Percentiles rank a stretch among this genome's conserved stretches.
These are phyloP conservation scores for Cutaneotrichosporon cutaneum DNA, from an alignment of 1,284 basidiomycete species.

Conservation along the genomic window DNA sequence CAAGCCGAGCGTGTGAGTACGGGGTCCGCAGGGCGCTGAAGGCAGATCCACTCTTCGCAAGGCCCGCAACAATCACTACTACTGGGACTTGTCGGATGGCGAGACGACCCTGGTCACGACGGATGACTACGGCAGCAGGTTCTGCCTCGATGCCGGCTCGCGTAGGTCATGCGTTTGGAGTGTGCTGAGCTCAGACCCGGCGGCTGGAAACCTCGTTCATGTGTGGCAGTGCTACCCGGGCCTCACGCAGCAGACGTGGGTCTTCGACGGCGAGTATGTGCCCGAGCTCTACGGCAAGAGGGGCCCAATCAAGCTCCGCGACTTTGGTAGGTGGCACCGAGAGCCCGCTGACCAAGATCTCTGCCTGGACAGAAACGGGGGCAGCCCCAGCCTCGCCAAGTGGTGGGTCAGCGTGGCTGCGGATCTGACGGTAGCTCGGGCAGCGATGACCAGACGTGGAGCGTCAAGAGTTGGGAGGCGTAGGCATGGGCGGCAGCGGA, in stretches of 20 bases:
- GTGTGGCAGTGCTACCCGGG: conserved; percentile 17
- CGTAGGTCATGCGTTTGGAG: conserved; percentile 4
- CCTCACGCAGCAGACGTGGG: conserved; percentile 25
- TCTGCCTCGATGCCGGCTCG: conserved; percentile 35
- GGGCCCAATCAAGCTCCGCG: background rate
- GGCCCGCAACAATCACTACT: conserved; percentile 1
- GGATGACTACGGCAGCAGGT: conserved; percentile 25
- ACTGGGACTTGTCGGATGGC: background rate
- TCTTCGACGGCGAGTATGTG: conserved; percentile 10
- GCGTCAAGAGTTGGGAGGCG: background rate
- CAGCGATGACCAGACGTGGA: background rate
- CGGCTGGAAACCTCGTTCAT: conserved; percentile 3
- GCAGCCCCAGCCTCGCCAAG: background rate
- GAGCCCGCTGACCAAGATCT: background rate
- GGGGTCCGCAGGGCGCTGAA: background rate
- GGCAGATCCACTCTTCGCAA: background rate
- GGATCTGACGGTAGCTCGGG: background rate
- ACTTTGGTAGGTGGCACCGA: background rate
- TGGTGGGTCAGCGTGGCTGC: background rate
- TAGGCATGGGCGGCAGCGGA: background rate
- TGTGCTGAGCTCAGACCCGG: background rate
- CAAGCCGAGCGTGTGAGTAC: background rate
- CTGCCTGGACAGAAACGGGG: background rate
- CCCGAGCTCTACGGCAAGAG: background rate
- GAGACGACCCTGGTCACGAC: background rate